Evolutionary conservation across 2,329 filamentous ascomycete species (phyloP), one percentile per base, ranked within the genome.

Genomic region (Cephalotrichum gorgonifer): DNA sequence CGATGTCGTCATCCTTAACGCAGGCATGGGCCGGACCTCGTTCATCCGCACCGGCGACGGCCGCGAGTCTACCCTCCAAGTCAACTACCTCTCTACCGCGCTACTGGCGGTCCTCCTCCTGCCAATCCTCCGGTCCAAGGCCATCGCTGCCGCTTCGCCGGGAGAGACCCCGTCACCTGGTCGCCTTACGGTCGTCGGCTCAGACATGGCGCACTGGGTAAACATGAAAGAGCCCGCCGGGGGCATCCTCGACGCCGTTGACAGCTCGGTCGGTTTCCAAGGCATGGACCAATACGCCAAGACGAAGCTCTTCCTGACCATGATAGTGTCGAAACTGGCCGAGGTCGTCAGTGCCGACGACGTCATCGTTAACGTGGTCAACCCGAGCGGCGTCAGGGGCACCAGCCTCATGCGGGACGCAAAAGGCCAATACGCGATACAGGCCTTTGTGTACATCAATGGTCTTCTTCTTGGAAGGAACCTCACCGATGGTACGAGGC

Each of bases 1-100:
- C 7, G 69, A 76, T 53, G 61, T 76, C 33, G 58, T 73, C 4
- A 61, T 76, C 31, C 59, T 73, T 5, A 75, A 74, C 52, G 71
- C 71, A 2, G 72, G 65, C 0, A 28, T 70, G 5, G 49, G 31
- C 17, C 56, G 53, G 4, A 30, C 38, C 2, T 28, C 50, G 6
- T 61, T 60, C 52, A 28, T 17, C 12, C 43, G 43, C 9, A 3
- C 4, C 6, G n/a, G 7, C 6, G 26, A 51, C 12, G 61, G 68
- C 3, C 65, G 70, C 49, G 67, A 73, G 51, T 57, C 61, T 15
- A 61, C 57, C 14, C 51, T 73, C 20, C 70, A 73, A 50, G 63
- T 69, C 53, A 67, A 68, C 51, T 65, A 64, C 48, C 54, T 68
- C 4, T 65, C 64, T 0, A 66, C 63, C 0, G 54, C 54, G 0